Conservation (phyloP, 257 asterid species). For the Jacaranda mimosifolia region DNA sequence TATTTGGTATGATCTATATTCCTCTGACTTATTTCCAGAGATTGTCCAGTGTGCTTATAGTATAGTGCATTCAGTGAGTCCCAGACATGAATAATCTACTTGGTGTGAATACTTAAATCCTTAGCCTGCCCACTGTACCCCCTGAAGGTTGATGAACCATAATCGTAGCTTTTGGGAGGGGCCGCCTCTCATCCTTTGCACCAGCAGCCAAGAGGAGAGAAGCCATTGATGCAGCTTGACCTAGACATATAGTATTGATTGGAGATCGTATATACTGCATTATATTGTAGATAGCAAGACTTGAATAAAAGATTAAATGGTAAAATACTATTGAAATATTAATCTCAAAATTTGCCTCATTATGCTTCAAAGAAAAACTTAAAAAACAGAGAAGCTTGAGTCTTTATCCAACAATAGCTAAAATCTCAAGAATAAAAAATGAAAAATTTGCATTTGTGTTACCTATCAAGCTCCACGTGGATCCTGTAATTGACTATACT, state of each 20-base stretch:
- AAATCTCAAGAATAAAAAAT: not conserved
- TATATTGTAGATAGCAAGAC: slow-evolving; percentile 95
- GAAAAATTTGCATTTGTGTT: not conserved
- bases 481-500: not conserved
- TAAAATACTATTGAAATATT: not conserved
- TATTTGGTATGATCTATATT: slow-evolving; percentile 58
- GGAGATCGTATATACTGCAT: slow-evolving; percentile 97
- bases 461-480: not conserved
- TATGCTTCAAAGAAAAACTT: not conserved
- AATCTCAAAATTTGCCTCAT: not conserved
- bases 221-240: slow-evolving; percentile 98
- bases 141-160: slow-evolving; percentile 97
- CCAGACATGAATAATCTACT: slow-evolving; percentile 85
- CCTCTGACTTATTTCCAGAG: slow-evolving; percentile 64
- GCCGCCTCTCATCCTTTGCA: slow-evolving; percentile 85
- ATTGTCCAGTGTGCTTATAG: slow-evolving; percentile 85
- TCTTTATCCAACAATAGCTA: not conserved
- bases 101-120: slow-evolving; percentile 88
- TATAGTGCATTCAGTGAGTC: slow-evolving; percentile 79
- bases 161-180: slow-evolving; percentile 89
- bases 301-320: slow-evolving; percentile 41
- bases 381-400: not conserved
- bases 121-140: slow-evolving; percentile 93
- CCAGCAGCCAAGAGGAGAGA: slow-evolving; percentile 97
- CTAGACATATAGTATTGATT: slow-evolving; percentile 83